Conservation (phyloP, 1,139 yeast species). For the Sugiyamaella neomexicana region DNA sequence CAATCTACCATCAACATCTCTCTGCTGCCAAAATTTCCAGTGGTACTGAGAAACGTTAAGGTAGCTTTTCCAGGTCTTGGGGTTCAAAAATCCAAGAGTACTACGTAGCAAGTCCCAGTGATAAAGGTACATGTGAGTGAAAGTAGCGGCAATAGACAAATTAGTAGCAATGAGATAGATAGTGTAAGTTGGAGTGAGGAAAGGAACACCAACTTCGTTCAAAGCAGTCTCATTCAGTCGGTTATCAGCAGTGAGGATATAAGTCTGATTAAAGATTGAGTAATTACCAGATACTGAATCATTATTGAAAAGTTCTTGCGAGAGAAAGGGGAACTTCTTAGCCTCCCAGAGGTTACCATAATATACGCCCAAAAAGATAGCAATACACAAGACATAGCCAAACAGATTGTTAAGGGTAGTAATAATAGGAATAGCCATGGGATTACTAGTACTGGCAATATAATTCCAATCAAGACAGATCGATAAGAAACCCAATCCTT, state of each 20-base stretch:
- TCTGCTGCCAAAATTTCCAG: conserved; percentile 23
- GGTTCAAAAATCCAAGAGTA: conserved; percentile 24
- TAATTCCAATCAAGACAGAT: conserved; percentile 39
- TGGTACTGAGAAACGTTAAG: conserved; percentile 12
- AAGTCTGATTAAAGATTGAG: conserved; percentile 34
- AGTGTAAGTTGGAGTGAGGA: conserved; percentile 36
- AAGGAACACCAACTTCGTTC: conserved; percentile 35
- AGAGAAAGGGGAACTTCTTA: conserved; percentile 37
- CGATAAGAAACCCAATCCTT: conserved; percentile 36
- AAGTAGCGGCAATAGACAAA: conserved; percentile 37
- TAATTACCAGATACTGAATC: conserved; percentile 33
- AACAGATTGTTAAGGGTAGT: conserved; percentile 36
- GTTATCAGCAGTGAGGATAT: conserved; percentile 31
- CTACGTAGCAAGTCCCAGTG: conserved; percentile 24
- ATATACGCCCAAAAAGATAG: conserved; percentile 35
- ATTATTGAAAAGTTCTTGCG: conserved; percentile 34
- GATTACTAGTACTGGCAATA: conserved; percentile 35
- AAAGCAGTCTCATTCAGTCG: conserved; percentile 31
- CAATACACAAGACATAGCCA: conserved; percentile 36
- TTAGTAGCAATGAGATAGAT: conserved; percentile 38
- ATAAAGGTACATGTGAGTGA: conserved; percentile 35
- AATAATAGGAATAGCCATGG: conserved; percentile 34
- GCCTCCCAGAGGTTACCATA: conserved; percentile 39
- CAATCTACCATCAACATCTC: conserved; percentile 32
- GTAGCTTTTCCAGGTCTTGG: conserved; percentile 18